Evolutionary conservation across 2,329 filamentous ascomycete genomes (phyloP).

Genomic region (Gnomoniopsis sp.): DNA sequence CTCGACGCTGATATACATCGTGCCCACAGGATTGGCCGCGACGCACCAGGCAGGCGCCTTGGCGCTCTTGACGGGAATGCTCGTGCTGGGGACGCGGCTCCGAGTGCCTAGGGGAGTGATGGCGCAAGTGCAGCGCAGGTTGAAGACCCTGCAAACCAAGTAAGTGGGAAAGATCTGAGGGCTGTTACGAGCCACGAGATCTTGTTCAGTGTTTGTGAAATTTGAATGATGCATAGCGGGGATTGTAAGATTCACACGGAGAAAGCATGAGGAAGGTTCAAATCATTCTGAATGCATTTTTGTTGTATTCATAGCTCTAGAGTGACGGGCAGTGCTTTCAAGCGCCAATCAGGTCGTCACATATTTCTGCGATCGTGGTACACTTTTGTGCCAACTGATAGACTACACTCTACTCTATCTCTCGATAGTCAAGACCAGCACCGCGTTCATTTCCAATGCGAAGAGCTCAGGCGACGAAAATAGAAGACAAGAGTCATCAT

Average conservation of each 20-base stretch:
- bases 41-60: slow-evolving; percentile 90
- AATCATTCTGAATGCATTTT: background rate
- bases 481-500: background rate
- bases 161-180: background rate
- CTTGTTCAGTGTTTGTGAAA: background rate
- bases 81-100: slow-evolving; percentile 75
- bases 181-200: background rate
- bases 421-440: background rate
- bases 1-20: slow-evolving; percentile 87
- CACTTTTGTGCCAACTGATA: background rate
- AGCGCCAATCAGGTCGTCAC: background rate
- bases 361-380: background rate
- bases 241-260: slow-evolving; percentile 9
- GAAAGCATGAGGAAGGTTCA: background rate
- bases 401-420: slow-evolving; percentile 4
- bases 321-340: background rate
- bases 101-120: slow-evolving; percentile 68
- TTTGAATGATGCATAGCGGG: slow-evolving; percentile 6
- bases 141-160: slow-evolving; percentile 25
- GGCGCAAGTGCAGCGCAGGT: slow-evolving; percentile 52
- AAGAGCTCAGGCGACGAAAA: background rate
- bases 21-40: slow-evolving; percentile 82
- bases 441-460: no score
- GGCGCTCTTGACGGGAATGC: slow-evolving; percentile 75
- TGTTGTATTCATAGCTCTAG: background rate